Evolutionary conservation across 2,329 filamentous ascomycete genomes (phyloP).

Genomic region (Penicillium sp.): DNA sequence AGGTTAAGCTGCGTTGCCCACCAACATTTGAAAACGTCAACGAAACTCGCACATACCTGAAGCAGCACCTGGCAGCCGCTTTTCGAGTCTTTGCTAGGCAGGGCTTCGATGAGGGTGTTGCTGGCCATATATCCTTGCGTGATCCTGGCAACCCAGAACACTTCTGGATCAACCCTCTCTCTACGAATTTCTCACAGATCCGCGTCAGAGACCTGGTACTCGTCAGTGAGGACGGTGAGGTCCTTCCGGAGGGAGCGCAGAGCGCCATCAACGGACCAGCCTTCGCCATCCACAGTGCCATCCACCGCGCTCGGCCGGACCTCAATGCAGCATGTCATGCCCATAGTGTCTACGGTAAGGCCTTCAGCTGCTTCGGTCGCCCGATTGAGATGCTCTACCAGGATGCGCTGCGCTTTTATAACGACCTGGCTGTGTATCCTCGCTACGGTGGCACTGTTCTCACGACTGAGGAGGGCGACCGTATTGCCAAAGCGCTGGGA

Average conservation of each 20-base stretch:
- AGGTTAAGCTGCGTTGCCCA: too few relatives aligned
- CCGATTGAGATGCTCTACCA: conserved; percentile 51
- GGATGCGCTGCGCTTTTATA: conserved; percentile 30
- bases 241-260: conserved; percentile 46
- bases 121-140: conserved; percentile 69
- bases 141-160: conserved; percentile 60
- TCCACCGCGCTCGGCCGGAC: conserved; percentile 51
- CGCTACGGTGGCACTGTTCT: conserved; percentile 54
- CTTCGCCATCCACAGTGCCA: conserved; percentile 54
- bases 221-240: conserved; percentile 47
- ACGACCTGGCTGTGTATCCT: conserved; percentile 40
- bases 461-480: conserved; percentile 48
- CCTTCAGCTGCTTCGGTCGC: conserved; percentile 47
- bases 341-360: conserved; percentile 49
- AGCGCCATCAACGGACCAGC: conserved; percentile 49
- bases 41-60: too few relatives aligned
- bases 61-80: conserved; percentile 66
- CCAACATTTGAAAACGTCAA: too few relatives aligned
- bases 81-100: conserved; percentile 71
- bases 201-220: conserved; percentile 52
- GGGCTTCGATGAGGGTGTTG: conserved; percentile 71
- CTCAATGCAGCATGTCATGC: conserved; percentile 50
- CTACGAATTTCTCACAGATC: conserved; percentile 60
- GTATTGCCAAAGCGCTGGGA: conserved; percentile 39
- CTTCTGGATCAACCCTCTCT: conserved; percentile 60